Percentiles rank a stretch among this genome's conserved stretches.
Conservation (phyloP, 345 rosid genomes). For the Combretum micranthum region DNA sequence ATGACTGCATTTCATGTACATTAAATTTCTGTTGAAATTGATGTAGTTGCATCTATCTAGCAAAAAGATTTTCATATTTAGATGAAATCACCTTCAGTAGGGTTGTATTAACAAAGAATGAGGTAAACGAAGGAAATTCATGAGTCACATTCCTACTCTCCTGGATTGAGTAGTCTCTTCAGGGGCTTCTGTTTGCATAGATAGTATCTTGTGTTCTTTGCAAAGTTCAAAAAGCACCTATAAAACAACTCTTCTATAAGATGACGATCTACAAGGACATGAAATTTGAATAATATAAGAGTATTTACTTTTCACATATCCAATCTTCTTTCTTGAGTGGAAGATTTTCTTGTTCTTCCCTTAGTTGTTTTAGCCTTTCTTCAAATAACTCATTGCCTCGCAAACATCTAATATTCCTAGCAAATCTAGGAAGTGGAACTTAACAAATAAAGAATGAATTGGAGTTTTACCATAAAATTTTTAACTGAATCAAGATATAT, state of each 20-base stretch:
- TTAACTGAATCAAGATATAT: too few relatives aligned
- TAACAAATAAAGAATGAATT: conserved; percentile 17
- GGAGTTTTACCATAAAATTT: too few relatives aligned
- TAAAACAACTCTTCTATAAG: too few relatives aligned
- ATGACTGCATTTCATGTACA: conserved; percentile 84
- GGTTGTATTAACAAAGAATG: too few relatives aligned
- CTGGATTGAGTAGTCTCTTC: conserved; percentile 68
- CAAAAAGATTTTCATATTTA: neutral
- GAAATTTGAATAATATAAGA: conserved; percentile 10
- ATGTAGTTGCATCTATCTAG: conserved; percentile 65
- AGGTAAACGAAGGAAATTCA: conserved; percentile 28
- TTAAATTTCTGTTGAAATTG: conserved; percentile 66
- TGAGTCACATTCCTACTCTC: conserved; percentile 98
- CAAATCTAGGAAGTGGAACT: conserved; percentile 76
- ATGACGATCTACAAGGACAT: too few relatives aligned
- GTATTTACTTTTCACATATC: conserved; percentile 61
- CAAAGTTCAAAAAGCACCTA: too few relatives aligned
- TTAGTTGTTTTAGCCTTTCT: conserved; percentile 54
- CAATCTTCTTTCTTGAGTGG: conserved; percentile 92
- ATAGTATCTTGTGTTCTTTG: too few relatives aligned
- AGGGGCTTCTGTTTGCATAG: conserved; percentile 74
- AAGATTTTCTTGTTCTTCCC: conserved; percentile 60
- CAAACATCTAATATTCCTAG: conserved; percentile 70
- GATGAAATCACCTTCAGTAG: neutral
- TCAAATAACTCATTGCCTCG: conserved; percentile 47